phyloP scores from a whole-genome alignment of 2,329 filamentous ascomycete genomes.

The Hyphodiscus sp. region DNA sequence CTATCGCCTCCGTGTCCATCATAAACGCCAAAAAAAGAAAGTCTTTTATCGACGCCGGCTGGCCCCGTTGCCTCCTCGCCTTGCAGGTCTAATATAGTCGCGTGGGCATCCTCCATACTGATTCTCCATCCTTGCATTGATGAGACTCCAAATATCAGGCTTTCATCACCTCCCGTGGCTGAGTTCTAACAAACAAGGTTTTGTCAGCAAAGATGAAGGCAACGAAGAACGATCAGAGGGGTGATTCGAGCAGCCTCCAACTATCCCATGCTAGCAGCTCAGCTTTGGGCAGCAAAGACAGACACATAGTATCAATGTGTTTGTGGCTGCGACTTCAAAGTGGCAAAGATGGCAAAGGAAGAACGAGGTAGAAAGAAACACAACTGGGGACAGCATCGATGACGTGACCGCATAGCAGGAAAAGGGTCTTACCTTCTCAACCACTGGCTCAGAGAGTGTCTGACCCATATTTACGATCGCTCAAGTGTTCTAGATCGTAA shows the following conservation, averaged over 20 bases:
- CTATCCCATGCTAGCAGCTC: neutral
- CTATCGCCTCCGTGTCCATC: slow-evolving; percentile 97
- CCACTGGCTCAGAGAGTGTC: slow-evolving; percentile 96
- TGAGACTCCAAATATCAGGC: slow-evolving; percentile 87
- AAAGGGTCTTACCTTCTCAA: slow-evolving; percentile 78
- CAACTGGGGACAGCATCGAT: neutral
- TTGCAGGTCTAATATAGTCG: slow-evolving; percentile 80
- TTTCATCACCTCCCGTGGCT: slow-evolving; percentile 84
- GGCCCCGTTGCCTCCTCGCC: slow-evolving; percentile 47
- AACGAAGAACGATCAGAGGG: neutral
- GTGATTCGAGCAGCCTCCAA: neutral
- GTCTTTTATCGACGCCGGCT: slow-evolving; percentile 58
- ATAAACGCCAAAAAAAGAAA: slow-evolving; percentile 97
- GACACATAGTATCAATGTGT: no score
- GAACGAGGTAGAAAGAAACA: neutral
- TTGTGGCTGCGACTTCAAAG: no score
- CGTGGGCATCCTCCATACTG: slow-evolving; percentile 98
- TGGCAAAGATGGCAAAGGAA: neutral
- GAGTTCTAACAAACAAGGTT: slow-evolving; percentile 57
- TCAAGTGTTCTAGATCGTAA: slow-evolving; percentile 23
- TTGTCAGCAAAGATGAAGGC: slow-evolving; percentile 10
- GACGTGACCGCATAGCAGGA: slow-evolving; percentile 4
- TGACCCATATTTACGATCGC: slow-evolving; percentile 69
- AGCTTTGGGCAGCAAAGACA: neutral
- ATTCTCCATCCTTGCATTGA: slow-evolving; percentile 99